Conservation (phyloP, 352 stramenopile species). For the Pythium coloratum region DNA sequence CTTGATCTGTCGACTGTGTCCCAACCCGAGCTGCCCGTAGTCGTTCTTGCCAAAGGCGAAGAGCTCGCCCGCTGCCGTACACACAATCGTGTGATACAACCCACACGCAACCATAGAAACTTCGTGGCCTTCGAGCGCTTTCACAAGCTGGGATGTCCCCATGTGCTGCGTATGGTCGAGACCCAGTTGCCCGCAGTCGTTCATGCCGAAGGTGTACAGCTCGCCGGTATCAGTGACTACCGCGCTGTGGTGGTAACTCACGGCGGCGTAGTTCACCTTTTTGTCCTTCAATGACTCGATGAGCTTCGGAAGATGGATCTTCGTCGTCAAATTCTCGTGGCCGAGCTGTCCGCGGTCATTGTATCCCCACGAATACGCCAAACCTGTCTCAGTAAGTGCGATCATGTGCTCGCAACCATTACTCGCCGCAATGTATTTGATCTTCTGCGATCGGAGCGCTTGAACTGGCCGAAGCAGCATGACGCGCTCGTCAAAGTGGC, state of each 20-base stretch:
- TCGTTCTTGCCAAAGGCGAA: conserved; percentile 89
- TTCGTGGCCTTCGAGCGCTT: conserved; percentile 66
- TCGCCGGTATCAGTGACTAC: conserved; percentile 72
- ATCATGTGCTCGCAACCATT: conserved; percentile 91
- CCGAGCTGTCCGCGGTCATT: conserved; percentile 86
- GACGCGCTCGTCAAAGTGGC: conserved; percentile 85
- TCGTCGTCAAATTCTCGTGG: conserved; percentile 82
- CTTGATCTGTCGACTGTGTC: conserved; percentile 81
- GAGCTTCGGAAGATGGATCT: conserved; percentile 82
- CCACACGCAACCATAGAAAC: conserved; percentile 79
- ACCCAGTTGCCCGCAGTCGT: conserved; percentile 85
- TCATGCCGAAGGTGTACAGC: conserved; percentile 89
- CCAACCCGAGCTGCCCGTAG: conserved; percentile 81
- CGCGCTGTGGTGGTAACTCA: conserved; percentile 87
- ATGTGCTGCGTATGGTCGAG: conserved; percentile 82
- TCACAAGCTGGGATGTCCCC: conserved; percentile 72
- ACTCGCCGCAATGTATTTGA: conserved; percentile 83
- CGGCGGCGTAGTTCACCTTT: conserved; percentile 73
- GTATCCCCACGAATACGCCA: conserved; percentile 88
- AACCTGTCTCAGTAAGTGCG: conserved; percentile 71
- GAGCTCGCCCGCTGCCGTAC: conserved; percentile 61
- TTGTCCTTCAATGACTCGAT: conserved; percentile 86
- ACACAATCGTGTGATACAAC: conserved; percentile 85
- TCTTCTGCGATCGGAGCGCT: conserved; percentile 68
- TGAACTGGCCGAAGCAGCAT: conserved; percentile 82